Evolutionary conservation across 2,329 filamentous ascomycete genomes (phyloP), one percentile per base, ranked within the genome.

Genomic region (Cytospora leucostoma): DNA sequence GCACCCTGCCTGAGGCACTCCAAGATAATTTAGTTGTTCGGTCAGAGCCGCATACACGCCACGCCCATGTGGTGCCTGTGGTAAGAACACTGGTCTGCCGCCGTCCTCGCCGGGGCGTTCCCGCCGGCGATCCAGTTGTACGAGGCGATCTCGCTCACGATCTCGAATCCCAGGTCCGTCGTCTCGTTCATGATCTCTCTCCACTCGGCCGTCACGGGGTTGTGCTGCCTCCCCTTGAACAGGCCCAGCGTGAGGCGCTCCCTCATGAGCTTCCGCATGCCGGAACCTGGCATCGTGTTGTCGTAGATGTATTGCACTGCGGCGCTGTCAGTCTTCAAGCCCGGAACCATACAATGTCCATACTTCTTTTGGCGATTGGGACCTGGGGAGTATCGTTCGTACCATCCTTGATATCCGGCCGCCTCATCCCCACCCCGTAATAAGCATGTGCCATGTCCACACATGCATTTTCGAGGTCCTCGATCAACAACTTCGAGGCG

Each of bases 301-400:
- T 62, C 63, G 50, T 62, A 65, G 21, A 65, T 52, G 54, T 62
- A 65, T 51, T 65, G 59, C 19, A 65, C 63, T 61, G 38, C 8
- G 54, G 4, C 1, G 11, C 4, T 21, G 44, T 47, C 13, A 47
- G 44, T 10, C 4, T 4, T 5, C n/a, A 21, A 27, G 19, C 8
- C 12, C 7, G 4, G 19, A 10, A 37, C 12, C 2, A n/a, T 19
- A 40, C 37, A 7, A 59, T 47, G 51, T 12, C n/a, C 6, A 7
- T 32, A 3, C 10, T 7, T 27, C 15, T 4, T 6, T 21, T 10
- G 15, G 19, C 12, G 2, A 11, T 10, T 8, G 7, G 4, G 13
- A 13, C 3, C 4, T n/a, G 50, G 35, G 12, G 7, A 32, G 10
- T 2, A 7, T 17, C 37, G 10, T 10, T 13, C 58, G 10, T 61